Evolutionary conservation across 108 stramenopile genomes (phyloP).

Genomic region (Cyclotella atomus): DNA sequence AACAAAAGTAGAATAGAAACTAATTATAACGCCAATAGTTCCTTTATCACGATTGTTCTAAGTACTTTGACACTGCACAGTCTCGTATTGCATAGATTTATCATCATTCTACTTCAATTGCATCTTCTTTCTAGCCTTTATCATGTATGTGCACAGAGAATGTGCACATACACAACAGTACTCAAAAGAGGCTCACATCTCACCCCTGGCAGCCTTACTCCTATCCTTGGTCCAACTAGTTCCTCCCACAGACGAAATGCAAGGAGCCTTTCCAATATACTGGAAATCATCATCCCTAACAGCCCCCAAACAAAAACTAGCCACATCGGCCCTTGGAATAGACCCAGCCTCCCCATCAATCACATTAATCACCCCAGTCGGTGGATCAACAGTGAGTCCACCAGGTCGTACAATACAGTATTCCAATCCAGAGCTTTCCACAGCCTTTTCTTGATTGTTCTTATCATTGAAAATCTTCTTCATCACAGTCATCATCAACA

Average conservation of each 20-base stretch:
- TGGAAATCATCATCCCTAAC: constrained; percentile 88
- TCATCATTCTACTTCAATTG: no score
- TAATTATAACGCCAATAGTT: no score
- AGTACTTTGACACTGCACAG: no score
- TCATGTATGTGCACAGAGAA: no score
- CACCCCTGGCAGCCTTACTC: constrained; percentile 79
- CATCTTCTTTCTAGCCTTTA: no score
- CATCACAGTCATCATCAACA: constrained; percentile 97
- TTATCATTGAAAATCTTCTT: constrained; percentile 97
- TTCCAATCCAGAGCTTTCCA: constrained; percentile 82
- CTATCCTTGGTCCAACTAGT: constrained; percentile 96
- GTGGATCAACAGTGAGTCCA: constrained; percentile 93
- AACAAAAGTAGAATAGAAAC: no score
- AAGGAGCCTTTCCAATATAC: constrained; percentile 92
- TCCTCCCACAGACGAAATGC: constrained; percentile 95
- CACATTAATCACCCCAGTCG: constrained; percentile 97
- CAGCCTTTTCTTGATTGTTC: constrained; percentile 95
- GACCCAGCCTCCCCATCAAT: constrained; percentile 96
- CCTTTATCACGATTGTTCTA: no score
- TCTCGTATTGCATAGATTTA: no score
- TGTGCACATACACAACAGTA: no score
- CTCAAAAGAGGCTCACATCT: no score
- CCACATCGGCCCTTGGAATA: constrained; percentile 96
- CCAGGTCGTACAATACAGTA: constrained; percentile 97
- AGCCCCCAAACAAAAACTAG: constrained; percentile 95